A percentile compares a stretch with the other conserved stretches of the same genome.
These are phyloP conservation scores for Vigna reflexopilosa DNA, from an alignment of 306 rosid genomes.

Conservation along the genomic window DNA sequence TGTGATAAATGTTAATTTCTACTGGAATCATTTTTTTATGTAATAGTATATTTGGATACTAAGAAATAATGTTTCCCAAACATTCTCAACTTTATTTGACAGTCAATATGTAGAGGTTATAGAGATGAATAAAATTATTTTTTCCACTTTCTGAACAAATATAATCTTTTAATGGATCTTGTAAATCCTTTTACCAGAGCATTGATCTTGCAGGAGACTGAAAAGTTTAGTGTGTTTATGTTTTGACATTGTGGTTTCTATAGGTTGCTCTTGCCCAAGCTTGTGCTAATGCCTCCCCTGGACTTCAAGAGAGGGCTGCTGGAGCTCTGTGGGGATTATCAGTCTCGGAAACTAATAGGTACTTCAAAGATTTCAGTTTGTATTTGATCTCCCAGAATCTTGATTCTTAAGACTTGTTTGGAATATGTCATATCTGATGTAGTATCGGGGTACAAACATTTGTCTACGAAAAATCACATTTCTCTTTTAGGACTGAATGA, in stretches of 20 bases:
- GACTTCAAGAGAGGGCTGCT: slow-evolving; percentile 99
- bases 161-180: neutral
- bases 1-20: neutral
- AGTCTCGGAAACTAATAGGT: slow-evolving; percentile 99
- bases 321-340: slow-evolving; percentile 99
- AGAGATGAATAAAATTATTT: slow-evolving; percentile 11
- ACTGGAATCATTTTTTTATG: neutral
- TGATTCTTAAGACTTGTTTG: slow-evolving; percentile 6
- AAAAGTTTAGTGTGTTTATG: slow-evolving; percentile 40
- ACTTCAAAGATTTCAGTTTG: slow-evolving; percentile 39
- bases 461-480: neutral
- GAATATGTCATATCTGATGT: slow-evolving; percentile 13
- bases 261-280: slow-evolving; percentile 99
- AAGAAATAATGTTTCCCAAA: neutral
- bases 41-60: neutral
- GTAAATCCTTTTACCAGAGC: slow-evolving; percentile 12
- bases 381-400: slow-evolving; percentile 32
- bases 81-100: slow-evolving; percentile 24
- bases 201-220: neutral
- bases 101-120: slow-evolving; percentile 6
- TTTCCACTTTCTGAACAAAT: neutral
- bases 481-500: slow-evolving; percentile 12
- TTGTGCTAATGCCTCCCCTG: slow-evolving; percentile 96
- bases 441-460: slow-evolving; percentile 23
- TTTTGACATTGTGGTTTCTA: slow-evolving; percentile 46